Base-by-base conservation (phyloP, 208 protist genomes). In the Leptomonas seymouri region DNA sequence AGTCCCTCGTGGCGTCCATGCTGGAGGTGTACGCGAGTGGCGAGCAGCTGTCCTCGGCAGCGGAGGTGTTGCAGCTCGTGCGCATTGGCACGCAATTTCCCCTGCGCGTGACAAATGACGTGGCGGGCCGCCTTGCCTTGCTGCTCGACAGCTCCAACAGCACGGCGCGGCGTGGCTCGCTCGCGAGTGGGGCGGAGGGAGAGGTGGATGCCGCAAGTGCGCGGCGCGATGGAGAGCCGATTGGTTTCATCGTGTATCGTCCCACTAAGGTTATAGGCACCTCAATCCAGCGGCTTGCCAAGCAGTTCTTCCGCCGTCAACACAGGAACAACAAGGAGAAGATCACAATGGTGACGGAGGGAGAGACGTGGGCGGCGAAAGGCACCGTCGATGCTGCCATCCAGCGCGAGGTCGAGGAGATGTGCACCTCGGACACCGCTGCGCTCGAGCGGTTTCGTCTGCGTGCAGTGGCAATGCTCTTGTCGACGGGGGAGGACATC, bases 281-380 rank as follows among this genome's bases (percentile, higher is more conserved):
- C 5, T 80, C 82, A 9, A 64, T 89, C 21, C 79, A 81, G 57
- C 75, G 80, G 12, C 75, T 91, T 4, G 77, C 50, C 27, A 87
- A 89, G 67, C 54, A 71, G n/a, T 85, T 81, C 63, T 82, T 96
- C 44, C 74, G 78, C n/a, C 39, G 61, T 1, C 78, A 86, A 45
- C 88, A 96, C 73, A 65, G 36, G 21, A 46, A 67, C 42, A 78
- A 82, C 62, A 74, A 81, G 48, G 91, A 91, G 63, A 91, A 88
- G 41, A 53, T 96, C 27, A 75, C 62, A 9, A 76, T 92, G 56
- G 80, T 91, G 39, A 60, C 89, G 45, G 86, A 91, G 53, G 78
- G 63, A 15, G 91, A 96, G 70, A 84, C 74, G 44, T 96, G 91
- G 91, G 39, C 61, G 21, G 71, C 84, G 14, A 80, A 85, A 30